Percentiles rank a stretch among this genome's conserved stretches.
Evolutionary conservation across 176 grass and related monocot species (phyloP).

Genomic region (Bothriochloa decipiens): DNA sequence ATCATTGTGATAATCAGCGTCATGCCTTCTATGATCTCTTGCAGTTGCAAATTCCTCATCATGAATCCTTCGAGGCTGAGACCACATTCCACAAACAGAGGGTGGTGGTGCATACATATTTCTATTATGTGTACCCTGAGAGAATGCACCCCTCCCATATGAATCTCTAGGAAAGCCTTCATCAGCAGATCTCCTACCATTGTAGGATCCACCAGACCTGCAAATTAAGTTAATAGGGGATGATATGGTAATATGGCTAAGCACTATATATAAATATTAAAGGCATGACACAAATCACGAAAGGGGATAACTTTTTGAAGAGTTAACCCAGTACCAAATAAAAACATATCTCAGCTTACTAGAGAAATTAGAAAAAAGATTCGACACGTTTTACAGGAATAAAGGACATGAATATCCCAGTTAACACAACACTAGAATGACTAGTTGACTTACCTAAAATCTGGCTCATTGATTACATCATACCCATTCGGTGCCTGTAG

Average conservation of each 20-base stretch:
- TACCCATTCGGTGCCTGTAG: conserved; percentile 99
- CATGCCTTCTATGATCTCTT: conserved; percentile 78
- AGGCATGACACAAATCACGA: neutral
- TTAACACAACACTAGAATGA: neutral
- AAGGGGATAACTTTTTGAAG: neutral
- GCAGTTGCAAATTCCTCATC: conserved; percentile 67
- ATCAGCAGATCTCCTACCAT: conserved; percentile 72
- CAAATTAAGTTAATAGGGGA: conserved; percentile 53
- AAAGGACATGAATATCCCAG: neutral
- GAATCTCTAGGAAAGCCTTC: conserved; percentile 69
- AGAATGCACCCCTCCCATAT: conserved; percentile 72
- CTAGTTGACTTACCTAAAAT: conserved; percentile 64
- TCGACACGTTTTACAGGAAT: conserved; percentile 1
- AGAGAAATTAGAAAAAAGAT: conserved; percentile 7
- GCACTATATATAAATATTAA: conserved; percentile 9
- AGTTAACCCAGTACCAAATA: neutral
- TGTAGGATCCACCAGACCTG: conserved; percentile 80
- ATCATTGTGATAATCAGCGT: conserved; percentile 45
- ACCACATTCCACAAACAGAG: conserved; percentile 60
- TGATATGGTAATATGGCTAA: conserved; percentile 44
- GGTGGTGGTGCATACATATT: conserved; percentile 69
- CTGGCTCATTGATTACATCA: conserved; percentile 62
- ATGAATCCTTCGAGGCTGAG: conserved; percentile 78
- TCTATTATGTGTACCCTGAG: conserved; percentile 63
- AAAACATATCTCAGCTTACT: neutral